Evolutionary conservation across 139 green algal species (phyloP), one percentile per base, ranked within the genome.

Genomic region (Desmodesmus armatus): DNA sequence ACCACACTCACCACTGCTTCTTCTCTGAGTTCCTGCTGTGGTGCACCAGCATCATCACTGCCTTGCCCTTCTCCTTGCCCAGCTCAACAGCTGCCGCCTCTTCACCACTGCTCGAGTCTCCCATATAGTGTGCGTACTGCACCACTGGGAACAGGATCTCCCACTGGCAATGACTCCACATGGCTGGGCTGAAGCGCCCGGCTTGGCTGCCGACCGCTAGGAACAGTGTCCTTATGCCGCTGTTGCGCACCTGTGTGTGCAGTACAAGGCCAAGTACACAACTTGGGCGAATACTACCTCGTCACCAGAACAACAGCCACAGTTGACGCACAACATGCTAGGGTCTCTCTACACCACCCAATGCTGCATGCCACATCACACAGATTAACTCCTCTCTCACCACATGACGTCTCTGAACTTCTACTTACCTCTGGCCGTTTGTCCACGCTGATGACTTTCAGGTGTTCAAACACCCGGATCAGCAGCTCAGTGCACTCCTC

Each of bases 21-120:
- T 98, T 94, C 88, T 95, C 95, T 47, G 93, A 96, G 91, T 99
- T 99, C 83, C 96, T 93, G 75, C 92, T 97, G 92, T 99, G 96
- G 88, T 99, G 96, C 90, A 99, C 87, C 80, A 99, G 88, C 93
- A 99, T 95, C 83, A 90, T 88, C 62, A 97, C 94, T 9, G 73
- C 78, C 58, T 91, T 90, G 87, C 94, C 93, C 53, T 83, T 87
- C 41, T 93, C 80, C 87, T 89, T 93, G 43, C 96, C 96, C 80
- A 98, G 90, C 90, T 96, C 91, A 60, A 92, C 86, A 3, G 87
- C 91, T 11, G 90, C 79, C 23, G 89, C 91, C 83, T 96, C 92
- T 78, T 85, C 69, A 27, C 58, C 82, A 60, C 78, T 92, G 77
- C 86, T 91, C 19, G 88, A 96, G 72, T 90, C 87, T 13, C 88